These are phyloP conservation scores for Parafenestella ontariensis DNA, from an alignment of 2,329 filamentous ascomycete species.

Conservation along the genomic window DNA sequence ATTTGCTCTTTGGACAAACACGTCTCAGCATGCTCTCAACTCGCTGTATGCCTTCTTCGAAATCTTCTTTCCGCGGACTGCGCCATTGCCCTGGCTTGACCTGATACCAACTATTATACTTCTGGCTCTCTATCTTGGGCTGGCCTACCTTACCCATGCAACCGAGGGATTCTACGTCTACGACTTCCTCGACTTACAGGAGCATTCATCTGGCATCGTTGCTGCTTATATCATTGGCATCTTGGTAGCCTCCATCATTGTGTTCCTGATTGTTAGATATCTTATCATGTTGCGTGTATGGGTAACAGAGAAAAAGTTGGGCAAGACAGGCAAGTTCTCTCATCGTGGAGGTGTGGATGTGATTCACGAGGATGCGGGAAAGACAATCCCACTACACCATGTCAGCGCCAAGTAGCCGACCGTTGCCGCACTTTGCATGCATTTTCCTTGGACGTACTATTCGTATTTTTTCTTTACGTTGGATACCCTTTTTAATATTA, in stretches of 20 bases:
- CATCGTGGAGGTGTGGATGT: slow-evolving; percentile 6
- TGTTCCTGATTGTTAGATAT: slow-evolving; percentile 53
- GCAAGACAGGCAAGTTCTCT: slow-evolving; percentile 49
- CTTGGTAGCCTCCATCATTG: slow-evolving; percentile 46
- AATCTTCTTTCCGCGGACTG: slow-evolving; percentile 71
- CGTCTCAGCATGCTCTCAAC: slow-evolving; percentile 80
- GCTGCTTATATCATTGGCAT: slow-evolving; percentile 68
- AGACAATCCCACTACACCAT: slow-evolving; percentile 28
- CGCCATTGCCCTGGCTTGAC: slow-evolving; percentile 69
- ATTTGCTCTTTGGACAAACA: slow-evolving; percentile 62
- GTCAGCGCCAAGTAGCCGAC: slow-evolving; percentile 23
- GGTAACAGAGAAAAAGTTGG: slow-evolving; percentile 55
- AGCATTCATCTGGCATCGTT: slow-evolving; percentile 61
- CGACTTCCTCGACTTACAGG: slow-evolving; percentile 70
- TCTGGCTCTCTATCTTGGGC: slow-evolving; percentile 72
- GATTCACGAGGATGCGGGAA: slow-evolving; percentile 23
- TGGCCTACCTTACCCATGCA: slow-evolving; percentile 76
- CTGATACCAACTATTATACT: slow-evolving; percentile 73
- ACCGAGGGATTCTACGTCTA: slow-evolving; percentile 80
- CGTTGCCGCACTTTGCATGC: not conserved
- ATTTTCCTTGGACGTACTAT: not conserved
- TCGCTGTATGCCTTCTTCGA: slow-evolving; percentile 77
- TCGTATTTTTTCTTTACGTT: slow-evolving; percentile 7
- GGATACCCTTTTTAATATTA: slow-evolving; percentile 11
- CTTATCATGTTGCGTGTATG: slow-evolving; percentile 49